phyloP scores from a whole-genome alignment of 1,139 yeast genomes.

The Hyphopichia burtonii region DNA sequence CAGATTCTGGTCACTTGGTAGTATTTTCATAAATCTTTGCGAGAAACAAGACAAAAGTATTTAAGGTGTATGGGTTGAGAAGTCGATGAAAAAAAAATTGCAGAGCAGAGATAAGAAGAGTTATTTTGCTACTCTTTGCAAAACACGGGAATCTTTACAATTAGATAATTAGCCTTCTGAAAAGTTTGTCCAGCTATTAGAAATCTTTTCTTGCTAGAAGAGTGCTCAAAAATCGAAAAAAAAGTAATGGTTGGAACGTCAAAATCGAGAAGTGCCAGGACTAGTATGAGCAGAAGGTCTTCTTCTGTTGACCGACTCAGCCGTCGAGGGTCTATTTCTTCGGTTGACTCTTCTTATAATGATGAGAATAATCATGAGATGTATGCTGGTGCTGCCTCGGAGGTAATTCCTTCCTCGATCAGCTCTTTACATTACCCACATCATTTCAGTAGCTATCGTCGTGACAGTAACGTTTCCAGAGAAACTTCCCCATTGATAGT shows the following conservation, averaged over 20 bases:
- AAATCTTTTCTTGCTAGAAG: no score
- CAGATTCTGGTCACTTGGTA: no score
- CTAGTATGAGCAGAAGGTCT: conserved; percentile 17
- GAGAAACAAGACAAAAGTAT: background rate
- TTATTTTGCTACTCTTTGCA: background rate
- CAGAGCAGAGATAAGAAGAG: background rate
- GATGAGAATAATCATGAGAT: conserved; percentile 65
- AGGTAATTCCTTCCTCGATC: conserved; percentile 85
- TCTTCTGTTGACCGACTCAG: conserved; percentile 21
- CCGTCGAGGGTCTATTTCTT: conserved; percentile 42
- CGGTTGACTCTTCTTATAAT: conserved; percentile 33
- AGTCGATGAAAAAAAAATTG: background rate
- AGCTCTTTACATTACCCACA: conserved; percentile 81
- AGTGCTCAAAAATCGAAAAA: no score
- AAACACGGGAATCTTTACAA: no score
- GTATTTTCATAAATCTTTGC: no score
- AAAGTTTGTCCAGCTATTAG: no score
- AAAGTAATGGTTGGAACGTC: background rate
- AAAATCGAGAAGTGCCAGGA: background rate
- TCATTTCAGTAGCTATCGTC: conserved; percentile 39
- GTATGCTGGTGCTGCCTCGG: conserved; percentile 89
- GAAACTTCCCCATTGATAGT: conserved; percentile 41
- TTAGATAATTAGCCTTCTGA: no score
- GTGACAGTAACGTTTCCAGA: conserved; percentile 19
- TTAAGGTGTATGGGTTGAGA: background rate